phyloP scores from a whole-genome alignment of 352 stramenopile species.

The Pelagophyceae sp. region DNA sequence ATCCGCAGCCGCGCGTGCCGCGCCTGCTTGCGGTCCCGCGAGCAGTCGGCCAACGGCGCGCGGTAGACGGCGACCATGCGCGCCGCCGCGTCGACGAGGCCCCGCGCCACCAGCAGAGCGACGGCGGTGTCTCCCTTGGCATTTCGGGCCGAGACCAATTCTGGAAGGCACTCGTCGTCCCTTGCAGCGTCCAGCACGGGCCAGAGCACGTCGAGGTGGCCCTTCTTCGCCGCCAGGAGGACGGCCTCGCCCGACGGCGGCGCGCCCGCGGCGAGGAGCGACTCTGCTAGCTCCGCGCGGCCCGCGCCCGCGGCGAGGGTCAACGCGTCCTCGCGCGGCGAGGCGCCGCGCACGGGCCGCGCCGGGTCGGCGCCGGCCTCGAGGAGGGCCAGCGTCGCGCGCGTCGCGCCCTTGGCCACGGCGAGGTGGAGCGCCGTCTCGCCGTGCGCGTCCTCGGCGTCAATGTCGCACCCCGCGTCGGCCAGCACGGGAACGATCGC shows the following conservation, averaged over 20 bases:
- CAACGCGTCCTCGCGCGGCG: slow-evolving; percentile 17
- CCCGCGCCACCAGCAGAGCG: slow-evolving; percentile 6
- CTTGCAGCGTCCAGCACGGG: slow-evolving; percentile 6
- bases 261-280: slow-evolving; percentile 4
- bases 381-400: neutral
- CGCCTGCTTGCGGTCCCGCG: slow-evolving; percentile 12
- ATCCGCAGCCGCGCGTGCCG: slow-evolving; percentile 16
- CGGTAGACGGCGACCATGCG: neutral
- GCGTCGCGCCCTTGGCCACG: slow-evolving; percentile 18
- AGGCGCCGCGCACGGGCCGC: slow-evolving; percentile 11
- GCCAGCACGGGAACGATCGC: slow-evolving; percentile 8
- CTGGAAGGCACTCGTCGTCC: slow-evolving; percentile 4
- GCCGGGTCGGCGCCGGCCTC: slow-evolving; percentile 10
- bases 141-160: slow-evolving; percentile 3
- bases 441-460: slow-evolving; percentile 19
- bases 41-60: slow-evolving; percentile 16
- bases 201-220: slow-evolving; percentile 19
- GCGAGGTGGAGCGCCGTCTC: slow-evolving; percentile 20
- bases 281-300: slow-evolving; percentile 5
- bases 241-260: slow-evolving; percentile 11
- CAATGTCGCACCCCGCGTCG: neutral
- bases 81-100: slow-evolving; percentile 13
- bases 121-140: slow-evolving; percentile 15
- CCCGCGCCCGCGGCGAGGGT: slow-evolving; percentile 14
- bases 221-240: slow-evolving; percentile 13